A percentile compares a stretch with the other conserved stretches of the same genome.
phyloP scores from a whole-genome alignment of 75 land plant species.

The Pinus taeda region DNA sequence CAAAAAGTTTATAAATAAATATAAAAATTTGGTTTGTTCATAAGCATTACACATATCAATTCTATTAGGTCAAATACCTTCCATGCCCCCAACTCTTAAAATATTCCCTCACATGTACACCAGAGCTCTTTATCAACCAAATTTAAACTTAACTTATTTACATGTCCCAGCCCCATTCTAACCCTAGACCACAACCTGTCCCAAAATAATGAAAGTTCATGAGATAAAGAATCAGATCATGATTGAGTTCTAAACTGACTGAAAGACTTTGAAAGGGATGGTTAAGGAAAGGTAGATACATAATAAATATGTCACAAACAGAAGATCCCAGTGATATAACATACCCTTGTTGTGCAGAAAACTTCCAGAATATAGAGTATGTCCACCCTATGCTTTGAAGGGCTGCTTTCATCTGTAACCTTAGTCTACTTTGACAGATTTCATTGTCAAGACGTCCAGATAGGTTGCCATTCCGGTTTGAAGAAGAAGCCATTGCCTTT shows the following conservation, averaged over 20 bases:
- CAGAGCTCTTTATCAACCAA: not conserved
- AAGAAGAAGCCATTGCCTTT: not conserved
- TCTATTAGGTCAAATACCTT: too few species aligned
- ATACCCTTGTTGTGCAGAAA: not conserved
- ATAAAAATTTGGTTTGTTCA: too few species aligned
- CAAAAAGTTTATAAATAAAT: not conserved
- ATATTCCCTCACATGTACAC: too few species aligned
- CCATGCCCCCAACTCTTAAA: too few species aligned
- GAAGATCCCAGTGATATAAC: not conserved
- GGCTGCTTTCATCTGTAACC: conserved; percentile 4
- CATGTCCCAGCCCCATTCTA: not conserved
- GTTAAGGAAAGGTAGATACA: not conserved
- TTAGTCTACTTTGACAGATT: not conserved
- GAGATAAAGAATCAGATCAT: too few species aligned
- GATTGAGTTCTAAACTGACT: not conserved
- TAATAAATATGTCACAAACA: too few species aligned
- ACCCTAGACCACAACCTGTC: not conserved
- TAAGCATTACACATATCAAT: too few species aligned
- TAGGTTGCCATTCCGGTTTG: too few species aligned
- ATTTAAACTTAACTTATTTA: not conserved
- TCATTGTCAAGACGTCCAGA: not conserved
- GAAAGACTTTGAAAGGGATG: not conserved
- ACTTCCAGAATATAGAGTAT: conserved; percentile 1
- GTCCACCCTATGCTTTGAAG: conserved; percentile 3
- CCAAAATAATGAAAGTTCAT: not conserved